Percentiles rank a stretch among this genome's conserved stretches.
These are phyloP conservation scores for Piper longum DNA, from an alignment of 164 flowering plant species.

Conservation along the genomic window DNA sequence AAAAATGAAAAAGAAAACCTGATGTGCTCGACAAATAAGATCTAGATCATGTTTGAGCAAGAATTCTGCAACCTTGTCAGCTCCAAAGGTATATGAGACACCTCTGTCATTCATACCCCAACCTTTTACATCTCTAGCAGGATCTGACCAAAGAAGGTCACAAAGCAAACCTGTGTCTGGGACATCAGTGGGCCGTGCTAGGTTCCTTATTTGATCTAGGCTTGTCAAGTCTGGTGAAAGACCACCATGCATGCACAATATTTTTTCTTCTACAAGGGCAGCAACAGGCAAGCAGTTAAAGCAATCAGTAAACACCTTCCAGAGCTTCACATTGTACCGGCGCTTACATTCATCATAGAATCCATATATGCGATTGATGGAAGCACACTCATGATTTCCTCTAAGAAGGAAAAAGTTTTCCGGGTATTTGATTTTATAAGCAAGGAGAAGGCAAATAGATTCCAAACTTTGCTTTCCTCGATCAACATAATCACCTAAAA, in stretches of 20 bases:
- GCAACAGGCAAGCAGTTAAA: conserved; percentile 86
- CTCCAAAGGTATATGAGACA: conserved; percentile 75
- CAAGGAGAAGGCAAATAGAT: conserved; percentile 72
- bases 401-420: conserved; percentile 67
- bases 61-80: conserved; percentile 62
- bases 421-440: conserved; percentile 74
- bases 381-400: conserved; percentile 80
- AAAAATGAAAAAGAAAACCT: conserved; percentile 20
- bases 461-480: conserved; percentile 82
- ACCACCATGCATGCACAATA: conserved; percentile 91
- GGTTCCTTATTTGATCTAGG: conserved; percentile 54
- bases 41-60: conserved; percentile 63
- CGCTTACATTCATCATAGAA: conserved; percentile 88
- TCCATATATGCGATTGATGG: conserved; percentile 75
- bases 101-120: conserved; percentile 89
- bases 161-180: conserved; percentile 81
- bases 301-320: conserved; percentile 69
- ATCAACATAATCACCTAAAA: conserved; percentile 80
- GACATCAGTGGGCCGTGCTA: conserved; percentile 65
- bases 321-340: conserved; percentile 62
- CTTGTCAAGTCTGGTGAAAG: conserved; percentile 63
- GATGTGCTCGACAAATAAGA: conserved; percentile 82
- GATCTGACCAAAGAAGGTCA: conserved; percentile 89
- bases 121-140: conserved; percentile 46
- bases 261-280: conserved; percentile 73